A percentile compares a stretch with the other conserved stretches of the same genome.
Conservation (phyloP, 805 yeast genomes). For the Lachancea fermentati region DNA sequence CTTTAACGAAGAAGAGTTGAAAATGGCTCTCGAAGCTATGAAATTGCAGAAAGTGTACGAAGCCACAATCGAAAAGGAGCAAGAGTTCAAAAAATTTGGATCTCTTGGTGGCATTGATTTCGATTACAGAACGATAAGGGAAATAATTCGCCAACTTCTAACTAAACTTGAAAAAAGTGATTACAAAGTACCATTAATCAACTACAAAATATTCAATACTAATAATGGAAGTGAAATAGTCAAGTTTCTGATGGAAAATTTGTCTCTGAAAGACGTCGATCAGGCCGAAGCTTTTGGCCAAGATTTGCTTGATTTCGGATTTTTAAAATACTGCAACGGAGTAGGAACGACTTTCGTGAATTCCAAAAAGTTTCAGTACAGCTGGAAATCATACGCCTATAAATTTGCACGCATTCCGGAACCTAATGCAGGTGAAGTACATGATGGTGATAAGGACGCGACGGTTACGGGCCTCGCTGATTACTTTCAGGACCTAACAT, state of each 20-base stretch:
- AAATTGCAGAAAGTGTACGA: constrained; percentile 22
- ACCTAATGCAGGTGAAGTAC: constrained; percentile 10
- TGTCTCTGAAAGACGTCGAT: constrained; percentile 38
- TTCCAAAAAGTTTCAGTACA: constrained; percentile 67
- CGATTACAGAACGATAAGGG: constrained; percentile 34
- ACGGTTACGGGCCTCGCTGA: constrained; percentile 8
- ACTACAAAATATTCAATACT: constrained; percentile 26
- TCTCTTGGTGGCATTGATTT: constrained; percentile 28
- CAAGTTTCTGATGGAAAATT: constrained; percentile 24
- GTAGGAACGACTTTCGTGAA: constrained; percentile 73
- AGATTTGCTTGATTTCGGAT: constrained; percentile 56
- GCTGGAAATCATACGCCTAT: constrained; percentile 72
- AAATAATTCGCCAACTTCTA: constrained; percentile 39
- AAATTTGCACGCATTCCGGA: constrained; percentile 41
- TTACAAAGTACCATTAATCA: constrained; percentile 57
- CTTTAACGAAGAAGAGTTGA: constrained; percentile 22
- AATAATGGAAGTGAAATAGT: constrained; percentile 32
- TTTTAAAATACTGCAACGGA: constrained; percentile 45
- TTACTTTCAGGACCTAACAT: constrained; percentile 15
- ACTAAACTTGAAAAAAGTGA: constrained; percentile 46
- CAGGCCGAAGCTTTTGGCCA: constrained; percentile 72
- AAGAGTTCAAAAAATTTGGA: constrained; percentile 27
- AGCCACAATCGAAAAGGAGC: constrained; percentile 21
- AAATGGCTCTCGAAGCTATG: constrained; percentile 21
- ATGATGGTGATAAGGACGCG: constrained; percentile 1